These are phyloP conservation scores for Candida albicans DNA, from an alignment of 1,139 yeast genomes.

Conservation along the genomic window DNA sequence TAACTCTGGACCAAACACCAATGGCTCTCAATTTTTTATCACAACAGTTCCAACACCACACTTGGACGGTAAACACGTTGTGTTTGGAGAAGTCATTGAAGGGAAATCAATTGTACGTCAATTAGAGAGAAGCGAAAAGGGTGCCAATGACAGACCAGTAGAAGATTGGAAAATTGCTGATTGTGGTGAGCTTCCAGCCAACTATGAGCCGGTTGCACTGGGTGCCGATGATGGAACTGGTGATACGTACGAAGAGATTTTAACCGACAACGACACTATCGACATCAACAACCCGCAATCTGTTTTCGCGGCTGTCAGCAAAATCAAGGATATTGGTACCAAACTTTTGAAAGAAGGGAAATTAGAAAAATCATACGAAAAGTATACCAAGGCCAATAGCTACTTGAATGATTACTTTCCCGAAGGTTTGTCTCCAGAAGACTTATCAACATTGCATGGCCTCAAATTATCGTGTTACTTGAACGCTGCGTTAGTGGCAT, in stretches of 20 bases:
- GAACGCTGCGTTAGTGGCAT: constrained; percentile 74
- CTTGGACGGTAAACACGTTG: constrained; percentile 93
- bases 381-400: constrained; percentile 69
- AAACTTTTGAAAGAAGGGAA: constrained; percentile 66
- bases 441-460: constrained; percentile 47
- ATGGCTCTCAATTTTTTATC: constrained; percentile 93
- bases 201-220: constrained; percentile 45
- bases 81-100: constrained; percentile 83
- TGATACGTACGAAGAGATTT: constrained; percentile 74
- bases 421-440: constrained; percentile 59
- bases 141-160: constrained; percentile 61
- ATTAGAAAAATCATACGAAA: constrained; percentile 54
- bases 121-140: constrained; percentile 71
- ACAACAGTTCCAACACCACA: constrained; percentile 85
- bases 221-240: constrained; percentile 76
- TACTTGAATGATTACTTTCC: constrained; percentile 76
- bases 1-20: constrained; percentile 91
- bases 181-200: constrained; percentile 73
- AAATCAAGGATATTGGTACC: constrained; percentile 81
- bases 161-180: constrained; percentile 69
- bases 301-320: constrained; percentile 64
- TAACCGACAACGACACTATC: constrained; percentile 71
- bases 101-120: constrained; percentile 82
- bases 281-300: constrained; percentile 59
- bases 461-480: constrained; percentile 64